Evolutionary conservation across 352 stramenopile genomes (phyloP).

Genomic region (Pythium sp.): DNA sequence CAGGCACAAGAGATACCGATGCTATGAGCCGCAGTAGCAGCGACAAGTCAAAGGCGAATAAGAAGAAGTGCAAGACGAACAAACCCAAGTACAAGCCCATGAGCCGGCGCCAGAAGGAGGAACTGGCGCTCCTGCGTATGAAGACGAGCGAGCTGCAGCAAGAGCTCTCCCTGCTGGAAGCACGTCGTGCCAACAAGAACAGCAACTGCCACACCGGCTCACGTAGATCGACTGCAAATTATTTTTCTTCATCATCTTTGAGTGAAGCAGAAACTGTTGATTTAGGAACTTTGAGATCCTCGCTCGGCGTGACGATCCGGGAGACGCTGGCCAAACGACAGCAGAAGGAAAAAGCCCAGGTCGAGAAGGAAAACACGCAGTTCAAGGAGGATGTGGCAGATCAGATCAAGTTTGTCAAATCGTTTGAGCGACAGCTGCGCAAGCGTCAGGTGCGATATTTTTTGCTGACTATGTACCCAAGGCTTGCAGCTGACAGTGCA

Average conservation of each 20-base stretch:
- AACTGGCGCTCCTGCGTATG: background rate
- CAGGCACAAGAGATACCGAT: too few relatives aligned
- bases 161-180: background rate
- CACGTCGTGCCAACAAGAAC: background rate
- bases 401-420: conserved; percentile 39
- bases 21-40: background rate
- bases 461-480: too few relatives aligned
- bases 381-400: conserved; percentile 38
- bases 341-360: conserved; percentile 27
- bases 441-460: conserved; percentile 19
- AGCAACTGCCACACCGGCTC: background rate
- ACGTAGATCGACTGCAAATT: background rate
- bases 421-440: conserved; percentile 36
- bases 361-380: conserved; percentile 41
- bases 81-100: background rate
- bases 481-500: too few relatives aligned
- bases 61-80: background rate
- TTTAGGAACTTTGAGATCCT: background rate
- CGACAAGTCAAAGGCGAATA: too few relatives aligned
- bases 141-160: background rate
- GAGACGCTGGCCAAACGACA: conserved; percentile 39
- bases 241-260: background rate
- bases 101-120: background rate
- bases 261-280: background rate
- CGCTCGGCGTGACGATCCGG: conserved; percentile 18